These are phyloP conservation scores for Alternaria conjuncta DNA, from an alignment of 2,329 filamentous ascomycete genomes.

Conservation along the genomic window DNA sequence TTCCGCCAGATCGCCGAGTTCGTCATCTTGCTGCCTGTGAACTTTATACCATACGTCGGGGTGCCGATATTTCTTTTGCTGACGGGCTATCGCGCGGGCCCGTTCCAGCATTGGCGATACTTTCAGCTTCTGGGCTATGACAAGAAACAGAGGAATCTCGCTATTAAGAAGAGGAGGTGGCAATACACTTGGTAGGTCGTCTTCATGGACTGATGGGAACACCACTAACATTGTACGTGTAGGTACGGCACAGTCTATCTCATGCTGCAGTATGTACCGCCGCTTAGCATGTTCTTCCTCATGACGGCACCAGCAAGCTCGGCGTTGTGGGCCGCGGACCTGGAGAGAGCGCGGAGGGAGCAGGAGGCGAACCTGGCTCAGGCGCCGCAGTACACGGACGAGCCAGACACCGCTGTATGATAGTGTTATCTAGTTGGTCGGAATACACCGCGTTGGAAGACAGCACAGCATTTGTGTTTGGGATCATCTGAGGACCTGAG, in stretches of 20 bases:
- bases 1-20: slow-evolving; percentile 90
- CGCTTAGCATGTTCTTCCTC: slow-evolving; percentile 92
- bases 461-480: not conserved
- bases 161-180: slow-evolving; percentile 71
- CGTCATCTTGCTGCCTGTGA: slow-evolving; percentile 70
- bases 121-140: slow-evolving; percentile 79
- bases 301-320: slow-evolving; percentile 85
- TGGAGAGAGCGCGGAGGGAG: slow-evolving; percentile 62
- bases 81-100: slow-evolving; percentile 85
- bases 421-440: not conserved
- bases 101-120: slow-evolving; percentile 89
- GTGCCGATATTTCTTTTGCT: slow-evolving; percentile 85
- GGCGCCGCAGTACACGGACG: slow-evolving; percentile 38
- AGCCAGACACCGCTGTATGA: slow-evolving; percentile 33
- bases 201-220: too few relatives aligned
- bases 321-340: slow-evolving; percentile 81
- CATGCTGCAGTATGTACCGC: slow-evolving; percentile 83
- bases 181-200: slow-evolving; percentile 93
- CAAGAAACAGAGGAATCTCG: slow-evolving; percentile 74
- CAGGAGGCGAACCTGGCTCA: slow-evolving; percentile 28
- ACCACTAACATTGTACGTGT: too few relatives aligned
- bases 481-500: slow-evolving; percentile 1
- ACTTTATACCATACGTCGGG: slow-evolving; percentile 83
- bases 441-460: not conserved
- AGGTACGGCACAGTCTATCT: slow-evolving; percentile 84